Conservation (phyloP, 169 alveolate genomes). For the Plasmodium reichenowi region DNA sequence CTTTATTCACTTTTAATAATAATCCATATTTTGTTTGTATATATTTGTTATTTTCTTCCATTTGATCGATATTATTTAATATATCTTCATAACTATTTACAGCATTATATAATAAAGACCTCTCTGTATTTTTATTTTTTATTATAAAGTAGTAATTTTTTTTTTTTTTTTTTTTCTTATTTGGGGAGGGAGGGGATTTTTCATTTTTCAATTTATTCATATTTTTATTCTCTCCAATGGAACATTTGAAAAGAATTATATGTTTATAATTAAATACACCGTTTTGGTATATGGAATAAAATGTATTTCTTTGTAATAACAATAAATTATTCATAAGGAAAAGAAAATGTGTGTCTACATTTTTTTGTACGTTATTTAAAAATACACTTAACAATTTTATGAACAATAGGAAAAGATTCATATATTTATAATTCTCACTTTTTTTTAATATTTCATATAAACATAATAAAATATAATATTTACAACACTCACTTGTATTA, state of each 20-base stretch:
- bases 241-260: constrained; percentile 29
- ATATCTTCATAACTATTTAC: constrained; percentile 8
- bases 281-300: constrained; percentile 30
- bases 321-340: constrained; percentile 62
- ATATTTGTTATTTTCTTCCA: constrained; percentile 12
- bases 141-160: constrained; percentile 11
- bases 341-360: constrained; percentile 1
- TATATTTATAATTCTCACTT: constrained; percentile 47
- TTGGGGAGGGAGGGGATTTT: neutral
- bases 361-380: constrained; percentile 39
- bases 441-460: constrained; percentile 53
- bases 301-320: constrained; percentile 34
- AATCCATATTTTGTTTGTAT: constrained; percentile 7
- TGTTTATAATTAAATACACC: constrained; percentile 17
- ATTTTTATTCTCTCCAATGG: neutral
- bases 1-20: constrained; percentile 16
- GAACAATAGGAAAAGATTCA: constrained; percentile 27
- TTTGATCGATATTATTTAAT: neutral
- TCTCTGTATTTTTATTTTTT: constrained; percentile 20
- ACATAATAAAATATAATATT: constrained; percentile 46
- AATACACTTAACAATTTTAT: constrained; percentile 34
- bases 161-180: constrained; percentile 13
- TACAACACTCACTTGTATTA: neutral
- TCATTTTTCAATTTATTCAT: neutral
- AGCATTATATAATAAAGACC: no score